Evolutionary conservation across 2,329 filamentous ascomycete species (phyloP), one percentile per base, ranked within the genome.

Genomic region (Fusarium chaquense): DNA sequence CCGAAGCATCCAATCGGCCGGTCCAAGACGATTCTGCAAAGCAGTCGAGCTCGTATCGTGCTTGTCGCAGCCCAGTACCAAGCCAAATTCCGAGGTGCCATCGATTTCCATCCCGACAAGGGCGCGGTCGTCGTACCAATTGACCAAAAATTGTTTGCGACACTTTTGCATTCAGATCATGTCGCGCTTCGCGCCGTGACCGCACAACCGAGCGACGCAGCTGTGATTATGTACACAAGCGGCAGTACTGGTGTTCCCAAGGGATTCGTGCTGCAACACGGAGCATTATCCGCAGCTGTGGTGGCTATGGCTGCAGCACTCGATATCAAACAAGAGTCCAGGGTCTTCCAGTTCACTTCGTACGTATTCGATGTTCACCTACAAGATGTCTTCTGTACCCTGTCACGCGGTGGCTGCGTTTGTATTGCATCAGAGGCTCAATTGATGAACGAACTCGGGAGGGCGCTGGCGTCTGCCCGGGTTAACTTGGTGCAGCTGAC

Each of bases 141-240:
- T 52, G 36, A 26, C 50, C 50, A 52, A 52, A 36, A 52, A 52
- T 52, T 52, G 50, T 33, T 52, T 52, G 35, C 51, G 47, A 26
- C 20, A 43, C 33, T 50, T 35, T 24, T 52, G 64, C 33, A 57
- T 41, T 8, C 38, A 58, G 26, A 62, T 64, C 33, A 44, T 44
- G 18, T 50, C 64, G 15, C 54, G 36, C 50, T 52, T 36, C 50
- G 50, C 36, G 26, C 50, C 36, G 36, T 43, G 36, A 24, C 50
- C 36, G 36, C 26, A 52, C 50, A 43, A 26, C 50, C 50, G n/a
- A 52, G 26, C 22, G 64, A 65, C 38, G 53, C 53, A 36, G 54
- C 52, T 43, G 67, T 64, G 28, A 56, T 62, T 55, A 65, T 70
- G n/a, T 70, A 61, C 45, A 70, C 67, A 10, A 67, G 63, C 38